Evolutionary conservation across 2,329 filamentous ascomycete genomes (phyloP).

Genomic region (Berkeleyomyces rouxiae): DNA sequence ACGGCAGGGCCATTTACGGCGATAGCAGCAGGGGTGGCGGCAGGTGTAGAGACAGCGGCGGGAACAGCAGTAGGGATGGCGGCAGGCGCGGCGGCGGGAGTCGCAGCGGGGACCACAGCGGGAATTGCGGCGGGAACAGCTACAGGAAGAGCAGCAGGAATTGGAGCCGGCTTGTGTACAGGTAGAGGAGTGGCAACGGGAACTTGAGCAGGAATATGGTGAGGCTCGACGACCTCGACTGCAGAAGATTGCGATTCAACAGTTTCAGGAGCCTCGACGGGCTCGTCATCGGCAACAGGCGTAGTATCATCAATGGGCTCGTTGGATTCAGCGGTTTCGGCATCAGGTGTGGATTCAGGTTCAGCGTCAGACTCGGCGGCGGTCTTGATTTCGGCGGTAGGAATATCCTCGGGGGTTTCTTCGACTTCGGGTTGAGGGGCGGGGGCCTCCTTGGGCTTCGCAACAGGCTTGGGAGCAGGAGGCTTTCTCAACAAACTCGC

Average conservation of each 20-base stretch:
- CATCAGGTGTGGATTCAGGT: background rate
- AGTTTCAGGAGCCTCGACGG: constrained; percentile 21
- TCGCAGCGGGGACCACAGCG: constrained; percentile 34
- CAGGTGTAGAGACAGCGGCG: constrained; percentile 40
- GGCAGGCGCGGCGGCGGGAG: constrained; percentile 48
- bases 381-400: constrained; percentile 2
- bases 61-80: constrained; percentile 48
- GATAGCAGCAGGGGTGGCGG: constrained; percentile 45
- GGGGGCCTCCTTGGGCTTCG: constrained; percentile 35
- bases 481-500: constrained; percentile 56
- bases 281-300: constrained; percentile 19
- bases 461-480: constrained; percentile 38
- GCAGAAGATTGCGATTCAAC: constrained; percentile 20
- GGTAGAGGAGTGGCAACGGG: constrained; percentile 52
- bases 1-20: constrained; percentile 38
- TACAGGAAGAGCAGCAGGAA: constrained; percentile 52
- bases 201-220: constrained; percentile 53
- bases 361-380: background rate
- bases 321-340: constrained; percentile 6
- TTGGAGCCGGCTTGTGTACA: constrained; percentile 59
- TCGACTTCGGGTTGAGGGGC: constrained; percentile 25
- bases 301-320: constrained; percentile 21
- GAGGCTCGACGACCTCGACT: constrained; percentile 30
- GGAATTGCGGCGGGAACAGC: constrained; percentile 38
- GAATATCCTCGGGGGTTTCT: constrained; percentile 12